Percentiles rank a stretch among this genome's conserved stretches.
These are phyloP conservation scores for Leccinum proximum DNA, from an alignment of 1,284 basidiomycete species.

Conservation along the genomic window DNA sequence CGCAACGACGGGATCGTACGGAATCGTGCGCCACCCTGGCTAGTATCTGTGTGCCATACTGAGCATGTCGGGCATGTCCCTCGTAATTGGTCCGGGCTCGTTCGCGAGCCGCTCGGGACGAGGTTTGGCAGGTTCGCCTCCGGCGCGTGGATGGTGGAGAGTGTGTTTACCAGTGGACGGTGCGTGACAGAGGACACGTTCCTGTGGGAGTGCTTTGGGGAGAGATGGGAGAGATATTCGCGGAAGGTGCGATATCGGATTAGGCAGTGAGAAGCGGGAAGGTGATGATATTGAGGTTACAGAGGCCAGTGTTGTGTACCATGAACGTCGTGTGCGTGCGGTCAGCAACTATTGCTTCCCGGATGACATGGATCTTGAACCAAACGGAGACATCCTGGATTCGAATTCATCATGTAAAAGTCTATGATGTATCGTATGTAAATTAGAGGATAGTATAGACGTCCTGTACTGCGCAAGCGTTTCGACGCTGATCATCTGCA, in stretches of 20 bases:
- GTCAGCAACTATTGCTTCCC: neutral
- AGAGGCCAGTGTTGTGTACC: too few relatives aligned
- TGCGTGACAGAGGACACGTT: neutral
- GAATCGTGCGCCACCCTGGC: neutral
- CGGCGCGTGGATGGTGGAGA: neutral
- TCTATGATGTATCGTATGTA: neutral
- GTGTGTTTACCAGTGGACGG: neutral
- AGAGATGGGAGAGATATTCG: neutral
- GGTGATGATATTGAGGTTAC: too few relatives aligned
- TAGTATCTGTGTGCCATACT: neutral
- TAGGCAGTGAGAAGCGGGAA: neutral
- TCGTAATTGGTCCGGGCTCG: neutral
- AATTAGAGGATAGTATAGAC: slow-evolving; percentile 1
- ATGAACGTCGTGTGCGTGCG: too few relatives aligned
- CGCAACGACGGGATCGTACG: neutral
- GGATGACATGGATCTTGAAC: neutral
- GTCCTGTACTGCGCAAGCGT: slow-evolving; percentile 53
- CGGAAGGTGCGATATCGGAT: neutral
- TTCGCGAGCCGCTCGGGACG: too few relatives aligned
- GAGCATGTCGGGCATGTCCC: neutral
- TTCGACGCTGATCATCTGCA: slow-evolving; percentile 95
- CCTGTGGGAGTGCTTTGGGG: neutral
- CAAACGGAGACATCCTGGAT: too few relatives aligned
- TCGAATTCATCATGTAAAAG: neutral
- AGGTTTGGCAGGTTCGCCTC: too few relatives aligned